These are phyloP conservation scores for Quercus agrifolia DNA, from an alignment of 306 rosid species.

Conservation along the genomic window DNA sequence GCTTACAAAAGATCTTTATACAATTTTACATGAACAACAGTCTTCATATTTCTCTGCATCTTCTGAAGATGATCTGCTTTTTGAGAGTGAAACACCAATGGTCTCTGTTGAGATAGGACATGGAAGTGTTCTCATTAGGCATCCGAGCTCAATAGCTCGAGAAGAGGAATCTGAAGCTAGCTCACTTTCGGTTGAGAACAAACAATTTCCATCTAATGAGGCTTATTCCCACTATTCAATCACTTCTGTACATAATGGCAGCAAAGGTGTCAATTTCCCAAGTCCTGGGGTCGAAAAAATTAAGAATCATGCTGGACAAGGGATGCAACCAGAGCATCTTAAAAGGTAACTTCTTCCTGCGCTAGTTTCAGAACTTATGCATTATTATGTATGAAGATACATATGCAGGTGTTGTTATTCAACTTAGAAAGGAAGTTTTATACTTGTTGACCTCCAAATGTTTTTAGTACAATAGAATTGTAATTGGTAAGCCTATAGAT, in stretches of 20 bases:
- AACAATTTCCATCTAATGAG: constrained; percentile 52
- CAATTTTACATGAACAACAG: constrained; percentile 89
- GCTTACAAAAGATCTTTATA: constrained; percentile 87
- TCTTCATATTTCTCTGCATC: constrained; percentile 81
- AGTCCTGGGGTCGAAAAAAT: constrained; percentile 47
- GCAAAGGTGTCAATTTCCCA: constrained; percentile 32
- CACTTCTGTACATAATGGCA: constrained; percentile 34
- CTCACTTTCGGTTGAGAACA: constrained; percentile 84
- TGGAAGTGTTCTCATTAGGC: constrained; percentile 94
- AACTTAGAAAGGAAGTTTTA: not conserved
- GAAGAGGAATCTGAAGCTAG: constrained; percentile 99
- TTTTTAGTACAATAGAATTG: too few species aligned
- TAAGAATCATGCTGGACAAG: constrained; percentile 44
- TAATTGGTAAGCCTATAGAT: not conserved
- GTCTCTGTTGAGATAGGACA: constrained; percentile 99
- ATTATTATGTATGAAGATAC: constrained; percentile 1
- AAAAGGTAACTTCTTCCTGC: constrained; percentile 53
- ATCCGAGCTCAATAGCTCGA: constrained; percentile 75
- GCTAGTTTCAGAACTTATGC: constrained; percentile 5
- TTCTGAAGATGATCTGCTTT: constrained; percentile 91
- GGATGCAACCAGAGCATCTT: constrained; percentile 52
- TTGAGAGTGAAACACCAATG: constrained; percentile 85
- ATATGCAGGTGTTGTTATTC: constrained; percentile 9
- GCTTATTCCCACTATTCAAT: constrained; percentile 54
- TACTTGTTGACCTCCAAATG: constrained; percentile 9